Conservation (phyloP, 176 grass and related monocot species). For the Pontederia crassipes region DNA sequence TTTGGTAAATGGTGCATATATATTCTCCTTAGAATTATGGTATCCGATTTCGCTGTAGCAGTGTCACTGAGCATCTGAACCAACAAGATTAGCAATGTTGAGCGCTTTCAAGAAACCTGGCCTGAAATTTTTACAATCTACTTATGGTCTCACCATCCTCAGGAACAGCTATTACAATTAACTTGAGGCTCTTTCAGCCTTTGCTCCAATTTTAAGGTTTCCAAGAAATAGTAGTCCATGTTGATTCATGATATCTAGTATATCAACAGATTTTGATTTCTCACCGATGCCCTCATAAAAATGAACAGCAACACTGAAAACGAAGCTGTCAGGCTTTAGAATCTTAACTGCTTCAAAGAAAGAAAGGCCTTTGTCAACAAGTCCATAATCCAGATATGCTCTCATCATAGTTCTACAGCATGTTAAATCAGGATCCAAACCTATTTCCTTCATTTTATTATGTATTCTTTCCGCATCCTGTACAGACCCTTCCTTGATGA, state of each 20-base stretch:
- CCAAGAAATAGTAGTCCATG: conserved; percentile 46
- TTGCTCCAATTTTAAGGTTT: conserved; percentile 51
- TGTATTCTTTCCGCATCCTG: conserved; percentile 43
- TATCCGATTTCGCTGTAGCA: too few relatives aligned
- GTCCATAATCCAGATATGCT: conserved; percentile 43
- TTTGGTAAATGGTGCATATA: too few relatives aligned
- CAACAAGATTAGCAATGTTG: too few relatives aligned
- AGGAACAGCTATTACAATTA: too few relatives aligned
- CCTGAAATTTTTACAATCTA: too few relatives aligned
- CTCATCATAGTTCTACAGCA: conserved; percentile 83
- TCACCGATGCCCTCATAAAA: conserved; percentile 53
- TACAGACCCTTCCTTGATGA: conserved; percentile 49
- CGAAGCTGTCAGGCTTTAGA: conserved; percentile 65
- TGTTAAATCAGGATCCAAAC: conserved; percentile 42
- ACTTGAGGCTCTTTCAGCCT: background rate
- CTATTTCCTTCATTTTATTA: conserved; percentile 34
- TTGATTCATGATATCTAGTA: conserved; percentile 38
- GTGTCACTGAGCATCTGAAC: too few relatives aligned
- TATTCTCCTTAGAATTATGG: too few relatives aligned
- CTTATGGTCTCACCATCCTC: too few relatives aligned
- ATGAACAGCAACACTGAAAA: conserved; percentile 61
- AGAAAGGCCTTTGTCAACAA: conserved; percentile 41
- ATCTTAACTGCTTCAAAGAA: conserved; percentile 40
- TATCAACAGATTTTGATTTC: conserved; percentile 33
- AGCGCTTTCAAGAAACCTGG: too few relatives aligned